Evolutionary conservation across 1,284 basidiomycete species (phyloP), one percentile per base, ranked within the genome.

Genomic region (Ustilago cynodontis): DNA sequence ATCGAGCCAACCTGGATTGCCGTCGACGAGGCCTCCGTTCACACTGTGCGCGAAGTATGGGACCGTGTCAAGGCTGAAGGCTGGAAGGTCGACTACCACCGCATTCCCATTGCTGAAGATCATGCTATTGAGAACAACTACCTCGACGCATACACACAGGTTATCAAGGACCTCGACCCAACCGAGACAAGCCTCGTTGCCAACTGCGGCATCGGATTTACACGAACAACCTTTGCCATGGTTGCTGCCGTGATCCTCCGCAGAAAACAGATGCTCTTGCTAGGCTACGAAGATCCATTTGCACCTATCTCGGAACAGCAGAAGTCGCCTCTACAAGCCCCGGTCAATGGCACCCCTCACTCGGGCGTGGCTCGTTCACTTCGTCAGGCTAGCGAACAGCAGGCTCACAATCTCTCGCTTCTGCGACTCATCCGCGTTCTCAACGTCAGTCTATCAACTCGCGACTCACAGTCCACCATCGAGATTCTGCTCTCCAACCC

Each of bases 211-310:
- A 95, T 97, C 90, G 97, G 97, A 49, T 94, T 94, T 2, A 95
- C 97, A 0, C 91, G 97, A 45, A 97, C 96, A 2, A 98, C 96
- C 0, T 98, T 98, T 85, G 96, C 94, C 6, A 99, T 99, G 97
- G 91, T 93, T 16, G 94, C 95, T 2, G 95, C 96, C 1, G 91
- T 93, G 71, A 89, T 99, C 26, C 89, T 99, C 0, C 89, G 97
- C 31, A 88, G 96, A 31, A 93, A 92, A 82, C 94, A 98, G 86
- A 88, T 95, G 45, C 89, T 98, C n/a, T 87, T 90, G 18, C 88
- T 89, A 22, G 94, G 93, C 0, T 86, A 92, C 58, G 89, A 90
- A 2, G 95, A 97, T 82, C 94, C 94, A 0, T 96, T 89, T 83
- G 80, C 62, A 3, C 63, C 26, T 8, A 52, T 61, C 39, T 56